phyloP scores from a whole-genome alignment of 345 rosid genomes.

The Lumnitzera racemosa region DNA sequence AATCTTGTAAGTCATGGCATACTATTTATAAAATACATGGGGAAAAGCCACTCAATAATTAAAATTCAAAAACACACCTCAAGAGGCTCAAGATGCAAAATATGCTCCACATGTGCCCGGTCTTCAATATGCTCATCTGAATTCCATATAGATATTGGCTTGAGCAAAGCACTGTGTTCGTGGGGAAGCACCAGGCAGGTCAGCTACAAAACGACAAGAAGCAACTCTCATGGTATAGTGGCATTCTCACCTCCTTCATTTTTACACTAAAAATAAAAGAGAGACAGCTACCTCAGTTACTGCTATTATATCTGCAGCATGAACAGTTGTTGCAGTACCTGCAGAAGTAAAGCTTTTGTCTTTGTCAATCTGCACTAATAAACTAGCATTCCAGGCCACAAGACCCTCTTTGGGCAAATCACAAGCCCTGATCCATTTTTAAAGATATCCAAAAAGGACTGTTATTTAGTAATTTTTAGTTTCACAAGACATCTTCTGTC shows the following conservation, averaged over 20 bases:
- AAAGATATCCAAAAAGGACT: too few species aligned
- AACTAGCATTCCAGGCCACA: background rate
- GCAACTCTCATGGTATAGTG: background rate
- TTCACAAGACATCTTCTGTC: too few species aligned
- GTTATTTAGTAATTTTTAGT: too few species aligned
- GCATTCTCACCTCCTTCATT: background rate
- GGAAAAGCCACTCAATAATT: background rate
- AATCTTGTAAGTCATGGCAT: too few species aligned
- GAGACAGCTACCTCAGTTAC: slow-evolving; percentile 46
- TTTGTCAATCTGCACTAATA: background rate
- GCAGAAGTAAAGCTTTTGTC: slow-evolving; percentile 19
- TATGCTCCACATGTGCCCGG: slow-evolving; percentile 64
- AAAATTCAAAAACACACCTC: slow-evolving; percentile 42
- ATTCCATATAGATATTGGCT: slow-evolving; percentile 84
- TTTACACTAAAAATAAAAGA: background rate
- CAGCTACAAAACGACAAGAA: slow-evolving; percentile 35
- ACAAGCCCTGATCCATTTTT: background rate
- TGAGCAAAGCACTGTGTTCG: slow-evolving; percentile 51
- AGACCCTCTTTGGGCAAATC: background rate
- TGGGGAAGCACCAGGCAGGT: slow-evolving; percentile 72
- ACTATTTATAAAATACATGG: too few species aligned
- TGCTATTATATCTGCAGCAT: slow-evolving; percentile 69
- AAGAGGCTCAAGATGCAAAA: slow-evolving; percentile 79
- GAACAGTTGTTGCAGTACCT: slow-evolving; percentile 48
- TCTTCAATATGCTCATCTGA: slow-evolving; percentile 51